Base-by-base conservation (phyloP, 2,329 filamentous ascomycete genomes). In the Fusarium fracticaudum region DNA sequence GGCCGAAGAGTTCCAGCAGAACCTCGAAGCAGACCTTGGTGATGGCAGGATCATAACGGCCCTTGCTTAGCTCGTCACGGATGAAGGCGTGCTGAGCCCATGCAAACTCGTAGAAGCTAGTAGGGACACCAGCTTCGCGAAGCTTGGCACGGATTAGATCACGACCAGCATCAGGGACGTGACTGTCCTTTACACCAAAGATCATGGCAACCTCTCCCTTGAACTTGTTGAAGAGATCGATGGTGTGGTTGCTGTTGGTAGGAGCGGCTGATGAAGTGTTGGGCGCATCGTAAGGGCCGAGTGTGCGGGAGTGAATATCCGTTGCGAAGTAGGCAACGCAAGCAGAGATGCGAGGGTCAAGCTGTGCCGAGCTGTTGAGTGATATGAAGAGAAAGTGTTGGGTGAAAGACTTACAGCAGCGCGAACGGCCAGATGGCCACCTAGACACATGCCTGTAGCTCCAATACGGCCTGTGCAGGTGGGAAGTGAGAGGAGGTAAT, bases 31-130 rank as follows among this genome's bases (percentile, higher is more conserved):
- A 98, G 41, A 96, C 89, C 80, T 95, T 96, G 8, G 91, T 91
- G 65, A 98, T 88, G 26, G 93, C 94, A 2, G 95, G 94, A 81
- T 98, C 95, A 79, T 98, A 98, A 33, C 95, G 88, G n/a, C 95
- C 95, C 84, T 98, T 98, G 82, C 93, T 95, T 67, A 96, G 86
- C 85, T 98, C 95, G 79, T 98, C 95, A 24, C 95, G 89, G 81
- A 98, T 97, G 80, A 98, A 98, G 10, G 95, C 95, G 85, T 97
- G 95, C 83, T 98, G 95, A 8, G 95, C 95, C 91, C 94, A 96
- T n/a, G 94, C 93, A 74, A 93, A 91, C 84, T 98, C 95, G 83
- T 96, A 94, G 81, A 94, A 98, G 79, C 90, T 92, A 79, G 96
- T 95, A 15, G 88, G 86, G 10, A 92, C 88, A 15, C 92, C 92